Evolutionary conservation across 352 stramenopile species (phyloP), one percentile per base, ranked within the genome.

Genomic region (Phytopythium ostracodes): DNA sequence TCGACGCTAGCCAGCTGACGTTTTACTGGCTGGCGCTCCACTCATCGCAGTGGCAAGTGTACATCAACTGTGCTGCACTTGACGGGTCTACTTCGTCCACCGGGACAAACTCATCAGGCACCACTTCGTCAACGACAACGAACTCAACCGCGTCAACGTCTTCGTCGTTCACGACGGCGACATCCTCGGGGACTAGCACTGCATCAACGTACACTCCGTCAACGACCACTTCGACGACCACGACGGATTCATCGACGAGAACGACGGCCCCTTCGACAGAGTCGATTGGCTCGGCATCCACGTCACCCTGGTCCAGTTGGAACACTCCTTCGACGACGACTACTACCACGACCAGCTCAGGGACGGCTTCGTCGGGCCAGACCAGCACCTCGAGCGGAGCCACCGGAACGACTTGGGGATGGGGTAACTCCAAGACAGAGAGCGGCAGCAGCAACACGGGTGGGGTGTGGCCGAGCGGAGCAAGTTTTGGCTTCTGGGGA

Each of bases 11-110:
- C 12, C 56, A 74, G 66, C 61, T 82, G 17, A 68, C 62, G 44
- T 72, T 65, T 17, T 73, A 78, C 59, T 85, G 76, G 76, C 66
- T 85, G 33, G 71, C 73, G 4, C 49, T 85, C 43, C 76, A 85
- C 66, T 60, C 70, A 47, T 67, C 65, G 2, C 57, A 64, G 31
- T 85, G 76, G 76, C 76, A 85, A 47, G 56, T 80, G 25, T 85
- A 85, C 63, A 82, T 66, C 4, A 79, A 81, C 62, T 84, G 72
- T 42, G 69, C 72, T n/a, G 53, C 62, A 22, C 27, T 77, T 27
- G 66, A 24, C 7, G 66, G 70, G 18, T 59, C n/a, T 12, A 63
- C 62, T 29, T 33, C 65, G 1, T 66, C 70, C 8, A 66, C 65
- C 17, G 62, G 68, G 24, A 72, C 49, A 36, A 56, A 43, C 11